These are phyloP conservation scores for Stylonectria norvegica DNA, from an alignment of 2,329 filamentous ascomycete species.

Conservation along the genomic window DNA sequence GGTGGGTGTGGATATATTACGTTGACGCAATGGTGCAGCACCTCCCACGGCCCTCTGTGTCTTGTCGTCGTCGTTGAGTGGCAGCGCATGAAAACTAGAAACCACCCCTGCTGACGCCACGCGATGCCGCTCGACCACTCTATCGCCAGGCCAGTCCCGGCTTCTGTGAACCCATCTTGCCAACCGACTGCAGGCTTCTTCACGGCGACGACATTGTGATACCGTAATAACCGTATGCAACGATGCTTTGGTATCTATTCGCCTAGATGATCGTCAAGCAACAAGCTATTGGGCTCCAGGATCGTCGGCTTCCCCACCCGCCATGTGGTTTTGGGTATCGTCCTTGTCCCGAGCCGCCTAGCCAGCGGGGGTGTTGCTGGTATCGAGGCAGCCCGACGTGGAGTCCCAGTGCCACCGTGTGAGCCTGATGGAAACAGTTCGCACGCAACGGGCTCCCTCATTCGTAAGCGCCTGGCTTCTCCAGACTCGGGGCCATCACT, in stretches of 20 bases:
- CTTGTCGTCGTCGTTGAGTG: not conserved
- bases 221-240: not conserved
- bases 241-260: not conserved
- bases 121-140: too few relatives aligned
- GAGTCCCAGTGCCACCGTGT: slow-evolving; percentile 10
- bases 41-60: slow-evolving; percentile 14
- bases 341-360: slow-evolving; percentile 1
- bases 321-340: slow-evolving; percentile 10
- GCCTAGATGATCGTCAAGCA: not conserved
- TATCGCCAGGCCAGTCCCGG: too few relatives aligned
- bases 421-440: slow-evolving; percentile 17
- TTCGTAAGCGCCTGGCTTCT: slow-evolving; percentile 5
- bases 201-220: not conserved
- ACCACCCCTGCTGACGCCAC: too few relatives aligned
- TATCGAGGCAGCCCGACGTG: slow-evolving; percentile 13
- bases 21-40: slow-evolving; percentile 30
- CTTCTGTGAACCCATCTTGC: too few relatives aligned
- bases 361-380: slow-evolving; percentile 13
- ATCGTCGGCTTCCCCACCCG: not conserved
- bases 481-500: not conserved
- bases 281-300: not conserved
- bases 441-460: slow-evolving; percentile 5
- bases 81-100: not conserved
- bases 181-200: too few relatives aligned
- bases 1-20: slow-evolving; percentile 14